Conservation (phyloP, 768 basidiomycete species). For the Mycena metata region DNA sequence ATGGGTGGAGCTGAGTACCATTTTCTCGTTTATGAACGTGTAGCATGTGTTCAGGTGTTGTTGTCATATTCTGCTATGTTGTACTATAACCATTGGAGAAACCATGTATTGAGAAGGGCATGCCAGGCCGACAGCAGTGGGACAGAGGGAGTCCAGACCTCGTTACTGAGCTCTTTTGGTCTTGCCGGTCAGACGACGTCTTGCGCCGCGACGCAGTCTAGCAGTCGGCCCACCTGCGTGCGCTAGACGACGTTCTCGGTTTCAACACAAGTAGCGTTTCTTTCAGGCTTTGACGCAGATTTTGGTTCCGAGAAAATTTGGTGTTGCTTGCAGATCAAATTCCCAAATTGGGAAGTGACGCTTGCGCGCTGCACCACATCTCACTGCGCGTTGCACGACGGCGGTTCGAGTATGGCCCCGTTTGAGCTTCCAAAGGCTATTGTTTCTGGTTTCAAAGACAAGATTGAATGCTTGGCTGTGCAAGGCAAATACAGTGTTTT, state of each 20-base stretch:
- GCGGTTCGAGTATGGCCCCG: constrained; percentile 45
- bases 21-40: constrained; percentile 89
- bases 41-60: constrained; percentile 41
- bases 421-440: constrained; percentile 48
- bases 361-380: not conserved
- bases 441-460: constrained; percentile 59
- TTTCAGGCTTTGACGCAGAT: not conserved
- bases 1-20: constrained; percentile 84
- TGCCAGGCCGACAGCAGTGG: too few species aligned
- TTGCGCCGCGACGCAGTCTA: too few species aligned
- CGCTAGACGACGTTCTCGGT: too few species aligned
- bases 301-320: not conserved
- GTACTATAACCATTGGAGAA: constrained; percentile 15
- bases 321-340: not conserved
- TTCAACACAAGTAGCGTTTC: too few species aligned
- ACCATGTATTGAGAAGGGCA: too few species aligned
- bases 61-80: not conserved
- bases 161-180: too few species aligned
- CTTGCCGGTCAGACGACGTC: too few species aligned
- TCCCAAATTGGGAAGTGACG: not conserved
- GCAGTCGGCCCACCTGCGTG: too few species aligned
- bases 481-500: constrained; percentile 51
- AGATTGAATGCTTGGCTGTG: constrained; percentile 56
- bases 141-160: too few species aligned
- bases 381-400: not conserved